Percentiles rank a stretch among this genome's conserved stretches.
Evolutionary conservation across 441 rosid genomes (phyloP).

Genomic region (Corymbia calophylla): DNA sequence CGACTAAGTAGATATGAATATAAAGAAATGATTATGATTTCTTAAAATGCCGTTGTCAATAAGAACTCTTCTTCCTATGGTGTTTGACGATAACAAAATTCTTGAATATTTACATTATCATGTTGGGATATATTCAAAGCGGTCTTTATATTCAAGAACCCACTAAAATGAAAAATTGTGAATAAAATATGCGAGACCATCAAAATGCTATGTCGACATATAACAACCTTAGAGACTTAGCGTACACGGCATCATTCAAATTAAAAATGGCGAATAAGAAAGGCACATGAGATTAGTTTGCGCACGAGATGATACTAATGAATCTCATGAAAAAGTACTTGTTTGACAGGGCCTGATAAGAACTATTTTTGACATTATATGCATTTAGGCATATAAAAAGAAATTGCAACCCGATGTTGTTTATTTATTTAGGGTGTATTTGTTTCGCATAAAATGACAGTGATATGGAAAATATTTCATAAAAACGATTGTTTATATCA

Average conservation of each 20-base stretch:
- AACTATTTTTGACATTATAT: not conserved
- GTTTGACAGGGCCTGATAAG: not conserved
- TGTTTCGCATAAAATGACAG: not conserved
- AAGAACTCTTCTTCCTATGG: not conserved
- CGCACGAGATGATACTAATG: not conserved
- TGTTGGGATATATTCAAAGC: not conserved
- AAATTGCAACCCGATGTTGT: not conserved
- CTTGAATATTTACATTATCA: not conserved
- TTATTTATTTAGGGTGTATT: not conserved
- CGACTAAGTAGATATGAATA: not conserved
- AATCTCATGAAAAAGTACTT: not conserved
- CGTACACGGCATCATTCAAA: not conserved
- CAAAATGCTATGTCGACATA: not conserved
- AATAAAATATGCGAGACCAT: accelerated
- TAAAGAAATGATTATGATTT: not conserved
- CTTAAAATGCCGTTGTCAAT: not conserved
- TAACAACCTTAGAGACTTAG: not conserved
- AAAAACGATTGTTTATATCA: not conserved
- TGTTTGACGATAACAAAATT: not conserved
- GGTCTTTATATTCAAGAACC: not conserved
- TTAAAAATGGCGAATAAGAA: not conserved
- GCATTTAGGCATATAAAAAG: not conserved
- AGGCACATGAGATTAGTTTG: not conserved
- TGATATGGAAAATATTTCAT: not conserved
- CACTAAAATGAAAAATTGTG: not conserved